Conservation (phyloP, 2,329 filamentous ascomycete genomes). For the Aureobasidium vineae region DNA sequence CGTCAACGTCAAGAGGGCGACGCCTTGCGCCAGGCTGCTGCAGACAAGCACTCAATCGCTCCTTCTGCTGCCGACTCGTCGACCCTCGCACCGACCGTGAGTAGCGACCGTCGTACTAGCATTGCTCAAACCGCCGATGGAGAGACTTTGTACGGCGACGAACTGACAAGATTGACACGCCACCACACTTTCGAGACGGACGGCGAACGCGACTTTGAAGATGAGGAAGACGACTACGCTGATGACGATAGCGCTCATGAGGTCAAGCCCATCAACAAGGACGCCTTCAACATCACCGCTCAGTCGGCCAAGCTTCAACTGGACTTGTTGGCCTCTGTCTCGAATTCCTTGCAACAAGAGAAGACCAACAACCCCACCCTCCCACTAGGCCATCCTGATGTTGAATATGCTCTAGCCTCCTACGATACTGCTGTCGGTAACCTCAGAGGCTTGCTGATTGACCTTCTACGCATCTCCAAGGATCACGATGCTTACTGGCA, state of each 20-base stretch:
- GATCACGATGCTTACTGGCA: conserved; percentile 98
- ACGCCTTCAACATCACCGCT: conserved; percentile 95
- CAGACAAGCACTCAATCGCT: neutral
- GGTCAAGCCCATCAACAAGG: conserved; percentile 70
- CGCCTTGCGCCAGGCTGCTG: conserved; percentile 61
- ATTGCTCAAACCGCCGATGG: neutral
- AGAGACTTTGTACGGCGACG: conserved; percentile 48
- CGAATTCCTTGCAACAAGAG: conserved; percentile 74
- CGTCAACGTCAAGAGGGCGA: conserved; percentile 73
- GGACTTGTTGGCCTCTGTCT: conserved; percentile 83
- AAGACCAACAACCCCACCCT: conserved; percentile 66
- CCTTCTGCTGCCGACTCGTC: conserved; percentile 7
- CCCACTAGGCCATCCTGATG: conserved; percentile 71
- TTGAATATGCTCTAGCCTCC: conserved; percentile 73
- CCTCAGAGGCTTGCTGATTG: conserved; percentile 77
- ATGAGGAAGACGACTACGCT: conserved; percentile 67
- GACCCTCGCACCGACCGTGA: conserved; percentile 16
- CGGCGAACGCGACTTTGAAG: conserved; percentile 60
- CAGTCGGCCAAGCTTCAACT: conserved; percentile 92
- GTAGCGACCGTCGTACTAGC: conserved; percentile 1
- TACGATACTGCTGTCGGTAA: conserved; percentile 90
- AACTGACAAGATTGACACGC: neutral
- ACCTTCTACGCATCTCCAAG: conserved; percentile 85
- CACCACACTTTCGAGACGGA: neutral
- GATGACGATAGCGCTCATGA: conserved; percentile 80